These are phyloP conservation scores for Hibiscus mutabilis DNA, from an alignment of 345 rosid genomes.

Conservation along the genomic window DNA sequence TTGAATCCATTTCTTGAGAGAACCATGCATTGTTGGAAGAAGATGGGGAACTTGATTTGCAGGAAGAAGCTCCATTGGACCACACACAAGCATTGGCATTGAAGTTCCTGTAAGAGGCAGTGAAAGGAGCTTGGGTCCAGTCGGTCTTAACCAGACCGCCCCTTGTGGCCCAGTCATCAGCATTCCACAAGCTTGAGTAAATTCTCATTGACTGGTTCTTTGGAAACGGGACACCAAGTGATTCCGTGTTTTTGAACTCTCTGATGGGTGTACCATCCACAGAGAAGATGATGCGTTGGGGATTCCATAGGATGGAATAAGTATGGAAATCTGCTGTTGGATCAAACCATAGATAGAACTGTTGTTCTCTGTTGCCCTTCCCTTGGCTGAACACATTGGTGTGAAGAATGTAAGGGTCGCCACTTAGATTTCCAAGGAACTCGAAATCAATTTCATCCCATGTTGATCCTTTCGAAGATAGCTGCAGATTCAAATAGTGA, in stretches of 20 bases:
- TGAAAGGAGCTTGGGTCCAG: conserved; percentile 9
- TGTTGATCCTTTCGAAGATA: conserved; percentile 8
- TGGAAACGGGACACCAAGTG: conserved; percentile 4
- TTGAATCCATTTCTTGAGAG: conserved; percentile 14
- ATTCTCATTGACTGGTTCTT: conserved; percentile 5
- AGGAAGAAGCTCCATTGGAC: conserved; percentile 24
- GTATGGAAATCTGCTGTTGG: conserved; percentile 7
- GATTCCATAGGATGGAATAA: conserved; percentile 10
- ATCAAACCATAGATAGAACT: conserved; percentile 14
- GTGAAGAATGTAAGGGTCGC: conserved; percentile 2
- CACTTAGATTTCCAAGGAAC: conserved; percentile 9
- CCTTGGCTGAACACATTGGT: conserved; percentile 12
- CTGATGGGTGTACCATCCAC: conserved; percentile 10
- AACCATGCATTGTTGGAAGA: conserved; percentile 17
- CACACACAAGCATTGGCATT: conserved; percentile 30
- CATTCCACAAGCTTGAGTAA: conserved; percentile 12
- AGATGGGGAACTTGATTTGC: background rate
- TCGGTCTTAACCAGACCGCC: conserved; percentile 9
- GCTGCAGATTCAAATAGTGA: background rate
- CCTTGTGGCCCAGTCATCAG: conserved; percentile 10
- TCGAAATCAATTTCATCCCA: conserved; percentile 14
- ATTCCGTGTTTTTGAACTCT: conserved; percentile 11
- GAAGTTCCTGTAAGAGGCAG: conserved; percentile 8
- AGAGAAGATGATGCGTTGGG: conserved; percentile 7
- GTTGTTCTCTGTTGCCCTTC: conserved; percentile 7